phyloP scores from a whole-genome alignment of 176 grass and related monocot species.

The Chloris gayana region DNA sequence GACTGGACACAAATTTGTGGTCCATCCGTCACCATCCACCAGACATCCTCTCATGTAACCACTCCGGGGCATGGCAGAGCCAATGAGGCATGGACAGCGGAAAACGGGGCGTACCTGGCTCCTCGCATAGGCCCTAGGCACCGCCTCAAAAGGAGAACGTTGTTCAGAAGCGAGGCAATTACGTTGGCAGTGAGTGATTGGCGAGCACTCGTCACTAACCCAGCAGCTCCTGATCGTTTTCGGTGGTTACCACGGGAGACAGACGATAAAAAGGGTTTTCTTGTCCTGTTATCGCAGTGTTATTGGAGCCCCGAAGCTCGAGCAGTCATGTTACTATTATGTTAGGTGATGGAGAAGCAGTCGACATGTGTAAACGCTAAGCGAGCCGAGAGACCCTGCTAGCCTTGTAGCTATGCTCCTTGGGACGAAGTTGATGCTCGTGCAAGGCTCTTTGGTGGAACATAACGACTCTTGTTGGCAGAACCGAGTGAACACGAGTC shows the following conservation, averaged over 20 bases:
- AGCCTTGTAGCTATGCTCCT: too few species aligned
- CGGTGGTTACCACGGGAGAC: background rate
- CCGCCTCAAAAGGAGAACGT: background rate
- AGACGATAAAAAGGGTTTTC: background rate
- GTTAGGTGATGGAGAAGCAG: background rate
- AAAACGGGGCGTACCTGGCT: conserved; percentile 16
- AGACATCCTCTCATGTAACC: conserved; percentile 32
- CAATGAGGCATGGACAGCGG: conserved; percentile 37
- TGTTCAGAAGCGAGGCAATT: conserved; percentile 14
- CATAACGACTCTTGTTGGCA: background rate
- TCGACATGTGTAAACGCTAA: background rate
- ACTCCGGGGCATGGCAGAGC: conserved; percentile 19
- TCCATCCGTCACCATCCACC: conserved; percentile 27
- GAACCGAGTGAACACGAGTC: background rate
- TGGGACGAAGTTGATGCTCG: background rate
- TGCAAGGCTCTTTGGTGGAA: background rate
- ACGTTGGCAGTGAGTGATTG: conserved; percentile 21
- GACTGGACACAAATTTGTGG: conserved; percentile 36
- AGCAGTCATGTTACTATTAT: background rate
- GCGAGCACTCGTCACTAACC: background rate
- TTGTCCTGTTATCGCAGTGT: conserved; percentile 5
- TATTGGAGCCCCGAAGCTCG: background rate
- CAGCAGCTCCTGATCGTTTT: background rate
- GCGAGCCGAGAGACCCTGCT: too few species aligned
- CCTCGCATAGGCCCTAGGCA: background rate